Evolutionary conservation across 78 protist genomes (phyloP).

Genomic region (Blattamonas nauphoetae): DNA sequence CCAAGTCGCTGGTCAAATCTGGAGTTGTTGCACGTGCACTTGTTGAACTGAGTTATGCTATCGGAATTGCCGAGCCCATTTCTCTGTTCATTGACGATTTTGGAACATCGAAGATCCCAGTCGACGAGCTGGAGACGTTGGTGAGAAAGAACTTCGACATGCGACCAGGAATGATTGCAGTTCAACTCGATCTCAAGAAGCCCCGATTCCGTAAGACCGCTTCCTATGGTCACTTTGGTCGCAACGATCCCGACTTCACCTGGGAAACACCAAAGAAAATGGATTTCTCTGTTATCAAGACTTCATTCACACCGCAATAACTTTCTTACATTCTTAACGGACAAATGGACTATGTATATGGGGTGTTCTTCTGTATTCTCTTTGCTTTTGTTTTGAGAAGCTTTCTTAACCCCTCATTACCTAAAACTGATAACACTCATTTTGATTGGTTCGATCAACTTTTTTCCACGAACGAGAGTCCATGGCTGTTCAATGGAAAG

Average conservation of each 20-base stretch:
- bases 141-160: constrained; percentile 86
- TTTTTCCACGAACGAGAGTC: no score
- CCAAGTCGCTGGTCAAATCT: constrained; percentile 94
- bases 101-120: constrained; percentile 80
- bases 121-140: constrained; percentile 70
- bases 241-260: constrained; percentile 64
- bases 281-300: constrained; percentile 19
- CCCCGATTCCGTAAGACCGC: constrained; percentile 79
- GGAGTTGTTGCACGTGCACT: constrained; percentile 74
- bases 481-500: no score
- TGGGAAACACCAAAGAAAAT: constrained; percentile 87
- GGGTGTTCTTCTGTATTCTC: no score
- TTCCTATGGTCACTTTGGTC: constrained; percentile 94
- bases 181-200: constrained; percentile 41
- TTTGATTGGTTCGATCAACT: no score
- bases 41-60: constrained; percentile 97
- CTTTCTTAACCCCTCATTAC: no score
- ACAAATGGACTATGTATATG: no score
- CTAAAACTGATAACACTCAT: no score
- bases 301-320: no score
- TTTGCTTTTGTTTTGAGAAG: no score
- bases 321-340: no score
- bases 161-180: constrained; percentile 81
- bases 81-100: constrained; percentile 90
- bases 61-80: constrained; percentile 97